Evolutionary conservation across 1,284 basidiomycete genomes (phyloP).

Genomic region (Tausonia pullulans): DNA sequence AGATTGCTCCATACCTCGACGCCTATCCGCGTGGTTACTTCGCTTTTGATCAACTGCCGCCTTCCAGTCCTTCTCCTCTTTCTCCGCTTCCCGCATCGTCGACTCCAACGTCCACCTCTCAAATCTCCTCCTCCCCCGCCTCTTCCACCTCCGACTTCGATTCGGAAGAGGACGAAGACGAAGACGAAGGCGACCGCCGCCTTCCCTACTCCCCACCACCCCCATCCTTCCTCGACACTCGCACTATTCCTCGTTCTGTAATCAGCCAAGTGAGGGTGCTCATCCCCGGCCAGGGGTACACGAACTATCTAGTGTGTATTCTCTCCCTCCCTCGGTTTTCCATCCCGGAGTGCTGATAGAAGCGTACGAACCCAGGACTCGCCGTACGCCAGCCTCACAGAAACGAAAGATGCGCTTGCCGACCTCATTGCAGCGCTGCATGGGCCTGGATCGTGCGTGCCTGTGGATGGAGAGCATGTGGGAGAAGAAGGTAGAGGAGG

Average conservation of each 20-base stretch:
- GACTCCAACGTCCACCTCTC: constrained; percentile 2
- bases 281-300: constrained; percentile 2
- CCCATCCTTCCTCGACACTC: constrained; percentile 28
- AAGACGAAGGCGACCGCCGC: constrained; percentile 17
- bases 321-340: neutral
- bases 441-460: neutral
- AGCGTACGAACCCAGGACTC: neutral
- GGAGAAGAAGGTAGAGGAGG: neutral
- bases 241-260: constrained; percentile 8
- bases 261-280: neutral
- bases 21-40: constrained; percentile 35
- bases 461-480: neutral
- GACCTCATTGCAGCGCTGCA: constrained; percentile 12
- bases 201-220: constrained; percentile 27
- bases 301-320: neutral
- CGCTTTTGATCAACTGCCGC: constrained; percentile 25
- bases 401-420: neutral
- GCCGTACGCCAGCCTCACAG: neutral
- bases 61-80: constrained; percentile 12
- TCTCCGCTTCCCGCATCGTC: neutral
- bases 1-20: constrained; percentile 52
- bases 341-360: neutral
- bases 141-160: neutral
- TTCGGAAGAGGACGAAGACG: constrained; percentile 6
- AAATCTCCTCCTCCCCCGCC: constrained; percentile 19